Evolutionary conservation across 2,329 filamentous ascomycete species (phyloP).

Genomic region (Magnaporthiopsis rhizophila): DNA sequence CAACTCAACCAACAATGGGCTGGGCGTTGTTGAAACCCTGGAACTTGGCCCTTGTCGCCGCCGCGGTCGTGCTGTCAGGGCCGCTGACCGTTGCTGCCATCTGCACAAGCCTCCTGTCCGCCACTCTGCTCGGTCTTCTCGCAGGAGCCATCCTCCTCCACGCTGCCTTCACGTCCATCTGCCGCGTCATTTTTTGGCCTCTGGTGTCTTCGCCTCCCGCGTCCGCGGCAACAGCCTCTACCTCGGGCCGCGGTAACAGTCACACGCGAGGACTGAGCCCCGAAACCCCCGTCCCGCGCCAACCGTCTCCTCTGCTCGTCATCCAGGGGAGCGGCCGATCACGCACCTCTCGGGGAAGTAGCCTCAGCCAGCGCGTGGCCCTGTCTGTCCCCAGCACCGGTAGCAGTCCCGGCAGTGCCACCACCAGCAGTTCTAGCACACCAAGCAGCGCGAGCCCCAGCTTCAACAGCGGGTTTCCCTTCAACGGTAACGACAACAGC

Average conservation of each 20-base stretch:
- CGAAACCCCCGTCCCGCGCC: not conserved
- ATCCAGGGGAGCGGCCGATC: conserved; percentile 1
- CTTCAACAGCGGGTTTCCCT: not conserved
- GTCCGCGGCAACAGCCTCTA: not conserved
- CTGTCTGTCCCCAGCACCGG: not conserved
- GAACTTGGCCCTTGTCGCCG: conserved; percentile 5
- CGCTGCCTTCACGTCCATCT: conserved; percentile 1
- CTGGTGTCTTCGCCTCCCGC: not conserved
- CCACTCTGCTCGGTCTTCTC: conserved; percentile 1
- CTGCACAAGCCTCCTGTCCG: conserved; percentile 8
- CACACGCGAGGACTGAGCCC: not conserved
- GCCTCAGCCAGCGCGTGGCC: conserved; percentile 2
- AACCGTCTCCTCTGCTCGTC: conserved; percentile 1
- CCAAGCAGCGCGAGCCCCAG: not conserved
- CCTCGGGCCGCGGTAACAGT: not conserved
- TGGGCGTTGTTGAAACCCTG: conserved; percentile 4
- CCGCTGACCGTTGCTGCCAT: conserved; percentile 9
- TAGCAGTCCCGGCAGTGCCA: not conserved
- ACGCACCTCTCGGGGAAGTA: not conserved
- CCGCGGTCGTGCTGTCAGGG: conserved; percentile 2
- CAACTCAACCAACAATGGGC: not conserved
- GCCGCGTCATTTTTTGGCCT: conserved; percentile 4
- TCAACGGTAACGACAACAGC: not conserved
- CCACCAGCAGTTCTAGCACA: not conserved
- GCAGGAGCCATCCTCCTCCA: conserved; percentile 6